Conservation (phyloP, 768 basidiomycete species). For the Pulveroboletus frians region DNA sequence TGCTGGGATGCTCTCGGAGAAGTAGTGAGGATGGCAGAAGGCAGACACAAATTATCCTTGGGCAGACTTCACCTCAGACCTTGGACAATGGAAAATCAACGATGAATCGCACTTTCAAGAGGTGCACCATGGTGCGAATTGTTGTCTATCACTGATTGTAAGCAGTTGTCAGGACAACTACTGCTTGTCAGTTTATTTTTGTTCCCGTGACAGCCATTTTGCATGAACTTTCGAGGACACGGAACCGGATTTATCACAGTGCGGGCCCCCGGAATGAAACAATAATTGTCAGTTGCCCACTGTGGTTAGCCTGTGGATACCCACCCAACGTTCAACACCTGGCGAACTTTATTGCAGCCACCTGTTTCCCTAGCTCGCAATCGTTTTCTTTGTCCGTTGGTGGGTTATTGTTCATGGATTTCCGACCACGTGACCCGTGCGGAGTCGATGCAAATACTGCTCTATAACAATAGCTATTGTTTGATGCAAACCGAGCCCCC, state of each 20-base stretch:
- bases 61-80: slow-evolving; percentile 39
- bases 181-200: neutral
- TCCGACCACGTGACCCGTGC: slow-evolving; percentile 20
- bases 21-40: slow-evolving; percentile 57
- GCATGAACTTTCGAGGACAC: neutral
- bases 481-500: slow-evolving; percentile 10
- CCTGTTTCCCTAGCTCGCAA: neutral
- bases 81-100: slow-evolving; percentile 18
- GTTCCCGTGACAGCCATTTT: neutral
- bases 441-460: neutral
- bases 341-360: slow-evolving; percentile 15
- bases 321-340: neutral
- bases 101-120: neutral
- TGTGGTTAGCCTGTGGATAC: slow-evolving; percentile 7
- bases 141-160: neutral
- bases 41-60: slow-evolving; percentile 43
- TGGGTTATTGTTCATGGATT: slow-evolving; percentile 24
- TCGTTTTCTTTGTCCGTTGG: neutral
- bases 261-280: slow-evolving; percentile 3
- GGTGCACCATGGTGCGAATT: neutral
- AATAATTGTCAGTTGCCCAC: slow-evolving; percentile 4
- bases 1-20: slow-evolving; percentile 48
- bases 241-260: neutral
- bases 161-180: slow-evolving; percentile 2
- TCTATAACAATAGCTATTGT: slow-evolving; percentile 29